Evolutionary conservation across 345 rosid species (phyloP), one percentile per base, ranked within the genome.

Genomic region (Syzygium oleosum): DNA sequence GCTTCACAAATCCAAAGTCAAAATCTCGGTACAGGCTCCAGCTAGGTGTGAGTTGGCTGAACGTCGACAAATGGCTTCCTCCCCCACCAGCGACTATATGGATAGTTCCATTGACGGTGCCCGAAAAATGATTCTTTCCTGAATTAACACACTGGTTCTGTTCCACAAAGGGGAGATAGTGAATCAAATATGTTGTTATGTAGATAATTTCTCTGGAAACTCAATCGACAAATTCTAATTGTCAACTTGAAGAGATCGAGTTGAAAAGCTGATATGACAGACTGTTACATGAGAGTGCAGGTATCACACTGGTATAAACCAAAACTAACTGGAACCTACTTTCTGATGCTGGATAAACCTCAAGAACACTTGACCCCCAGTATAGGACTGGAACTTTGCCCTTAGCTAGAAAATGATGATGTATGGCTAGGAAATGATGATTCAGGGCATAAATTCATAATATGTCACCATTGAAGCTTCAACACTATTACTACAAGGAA

Each of bases 71-170:
- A 87, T 95, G 98, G 91, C 93, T 88, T 54, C 99, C 99, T 86
- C 90, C 99, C 58, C 99, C 99, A 5, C 98, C 99, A n/a, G 86
- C 98, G 3, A 97, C 99, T 14, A 96, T 95, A 73, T 95, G 98
- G 89, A 96, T 97, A 43, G 99, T 95, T 87, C 98, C 99, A 12
- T 89, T 89, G 88, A 95, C 85, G 0, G 92, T 87, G 89, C 99
- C 99, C 7, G 95, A 92, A 90, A 94, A 96, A 86, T 93, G 93
- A 55, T 87, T 55, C 86, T 89, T 95, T 52, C 92, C 98, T 53
- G 61, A 23, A 86, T 84, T 93, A 91, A 94, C 93, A 54, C 99
- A 96, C 85, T 87, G 94, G 80, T 93, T 95, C 99, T 97, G 92
- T 91, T 91, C 77, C 85, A 90, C 53, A 46, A 79, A 84, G 9